phyloP scores from a whole-genome alignment of 768 basidiomycete genomes.

The Rhizopogon roseolus region DNA sequence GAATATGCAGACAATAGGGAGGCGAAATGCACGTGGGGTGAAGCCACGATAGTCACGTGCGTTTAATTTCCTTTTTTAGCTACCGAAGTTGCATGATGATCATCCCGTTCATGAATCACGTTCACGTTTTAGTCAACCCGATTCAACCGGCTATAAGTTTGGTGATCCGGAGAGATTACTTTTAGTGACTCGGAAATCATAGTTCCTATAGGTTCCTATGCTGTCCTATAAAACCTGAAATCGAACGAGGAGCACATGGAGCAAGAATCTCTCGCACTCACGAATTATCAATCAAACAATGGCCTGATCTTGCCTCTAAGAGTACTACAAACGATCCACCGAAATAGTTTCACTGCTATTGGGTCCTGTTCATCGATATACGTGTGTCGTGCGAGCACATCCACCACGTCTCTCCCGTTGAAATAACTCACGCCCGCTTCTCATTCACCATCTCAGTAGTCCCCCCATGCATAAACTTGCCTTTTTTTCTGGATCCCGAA shows the following conservation, averaged over 20 bases:
- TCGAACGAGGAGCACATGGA: too few species aligned
- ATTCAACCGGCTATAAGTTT: not conserved
- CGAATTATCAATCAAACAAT: slow-evolving; percentile 1
- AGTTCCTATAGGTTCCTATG: not conserved
- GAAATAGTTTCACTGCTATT: not conserved
- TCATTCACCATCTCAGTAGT: not conserved
- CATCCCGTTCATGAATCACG: not conserved
- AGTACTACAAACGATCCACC: not conserved
- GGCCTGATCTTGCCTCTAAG: not conserved
- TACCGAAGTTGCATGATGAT: not conserved
- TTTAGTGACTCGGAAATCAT: not conserved
- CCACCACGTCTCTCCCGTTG: not conserved
- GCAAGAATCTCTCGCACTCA: not conserved
- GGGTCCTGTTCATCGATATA: not conserved
- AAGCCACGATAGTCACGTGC: not conserved
- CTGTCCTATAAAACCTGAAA: too few species aligned
- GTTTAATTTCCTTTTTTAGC: not conserved
- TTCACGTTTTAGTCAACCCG: not conserved
- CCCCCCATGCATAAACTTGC: not conserved
- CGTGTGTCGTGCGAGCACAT: not conserved
- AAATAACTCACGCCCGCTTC: not conserved
- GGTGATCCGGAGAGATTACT: not conserved
- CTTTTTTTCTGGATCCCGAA: not conserved
- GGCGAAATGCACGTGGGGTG: too few species aligned
- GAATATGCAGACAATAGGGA: slow-evolving; percentile 7